These are phyloP conservation scores for Lodderomyces margitis DNA, from an alignment of 1,139 yeast species.

Conservation along the genomic window DNA sequence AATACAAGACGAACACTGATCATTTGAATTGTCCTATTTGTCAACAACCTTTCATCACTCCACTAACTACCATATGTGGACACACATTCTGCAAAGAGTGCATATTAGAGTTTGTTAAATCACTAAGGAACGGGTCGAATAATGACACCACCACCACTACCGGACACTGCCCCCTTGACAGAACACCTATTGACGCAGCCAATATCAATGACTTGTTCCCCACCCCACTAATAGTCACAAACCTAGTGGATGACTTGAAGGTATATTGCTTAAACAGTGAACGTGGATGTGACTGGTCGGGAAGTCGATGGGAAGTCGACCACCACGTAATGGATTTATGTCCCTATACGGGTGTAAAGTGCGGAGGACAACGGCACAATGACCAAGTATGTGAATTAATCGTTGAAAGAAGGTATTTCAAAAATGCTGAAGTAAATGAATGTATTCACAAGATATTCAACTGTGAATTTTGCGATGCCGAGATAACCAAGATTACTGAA, in stretches of 20 bases:
- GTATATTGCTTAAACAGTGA: constrained; percentile 53
- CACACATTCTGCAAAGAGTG: constrained; percentile 59
- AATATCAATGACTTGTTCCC: constrained; percentile 51
- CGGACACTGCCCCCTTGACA: constrained; percentile 58
- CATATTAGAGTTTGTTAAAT: constrained; percentile 45
- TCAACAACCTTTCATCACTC: constrained; percentile 54
- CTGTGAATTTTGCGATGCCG: constrained; percentile 41
- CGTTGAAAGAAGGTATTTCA: constrained; percentile 15
- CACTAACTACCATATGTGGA: constrained; percentile 57
- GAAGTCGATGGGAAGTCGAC: constrained; percentile 59
- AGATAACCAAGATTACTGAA: constrained; percentile 31
- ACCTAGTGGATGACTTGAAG: constrained; percentile 58
- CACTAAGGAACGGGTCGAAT: constrained; percentile 18
- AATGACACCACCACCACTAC: constrained; percentile 1
- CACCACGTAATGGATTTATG: constrained; percentile 53
- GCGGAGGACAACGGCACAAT: constrained; percentile 28
- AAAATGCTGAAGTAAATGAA: constrained; percentile 10
- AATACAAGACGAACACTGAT: constrained; percentile 42
- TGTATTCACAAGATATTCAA: constrained; percentile 36
- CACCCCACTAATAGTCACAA: constrained; percentile 60
- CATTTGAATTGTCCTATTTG: constrained; percentile 60
- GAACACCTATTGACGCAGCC: constrained; percentile 45
- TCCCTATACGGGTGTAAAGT: constrained; percentile 49
- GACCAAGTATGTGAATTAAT: constrained; percentile 9
- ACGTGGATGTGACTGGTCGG: constrained; percentile 59